Evolutionary conservation across 257 asterid genomes (phyloP).

Genomic region (Echites panduratus): DNA sequence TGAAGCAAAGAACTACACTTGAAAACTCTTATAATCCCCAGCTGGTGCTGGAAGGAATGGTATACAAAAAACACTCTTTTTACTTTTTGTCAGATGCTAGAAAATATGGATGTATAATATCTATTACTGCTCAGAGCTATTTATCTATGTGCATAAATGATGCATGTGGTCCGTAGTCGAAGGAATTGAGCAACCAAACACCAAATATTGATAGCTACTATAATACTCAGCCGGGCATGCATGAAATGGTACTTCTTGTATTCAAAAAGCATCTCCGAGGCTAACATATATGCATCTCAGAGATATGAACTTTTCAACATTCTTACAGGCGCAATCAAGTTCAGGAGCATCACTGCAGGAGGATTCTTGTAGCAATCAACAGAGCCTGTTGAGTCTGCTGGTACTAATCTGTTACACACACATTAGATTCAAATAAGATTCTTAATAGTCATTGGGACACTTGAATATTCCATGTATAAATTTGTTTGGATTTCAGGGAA

Average conservation of each 20-base stretch:
- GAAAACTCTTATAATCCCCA: neutral
- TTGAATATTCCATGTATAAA: neutral
- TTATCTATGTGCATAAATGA: neutral
- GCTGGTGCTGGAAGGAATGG: neutral
- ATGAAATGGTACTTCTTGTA: neutral
- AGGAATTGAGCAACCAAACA: neutral
- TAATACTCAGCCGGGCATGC: neutral
- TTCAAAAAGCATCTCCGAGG: neutral
- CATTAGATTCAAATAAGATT: neutral
- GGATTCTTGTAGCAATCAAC: neutral
- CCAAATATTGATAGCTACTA: neutral
- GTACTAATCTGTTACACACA: neutral
- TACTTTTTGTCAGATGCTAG: neutral
- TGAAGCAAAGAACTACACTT: neutral
- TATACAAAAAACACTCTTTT: neutral
- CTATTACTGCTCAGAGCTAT: neutral
- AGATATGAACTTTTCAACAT: neutral
- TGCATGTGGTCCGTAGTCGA: neutral
- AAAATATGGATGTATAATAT: neutral
- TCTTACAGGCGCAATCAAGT: slow-evolving; percentile 1
- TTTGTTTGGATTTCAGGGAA: slow-evolving; percentile 1
- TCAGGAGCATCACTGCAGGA: neutral
- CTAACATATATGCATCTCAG: neutral
- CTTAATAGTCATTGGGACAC: neutral
- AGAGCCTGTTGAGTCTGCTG: neutral